A percentile compares a stretch with the other conserved stretches of the same genome.
Conservation (phyloP, 306 rosid species). For the Dryas octopetala region DNA sequence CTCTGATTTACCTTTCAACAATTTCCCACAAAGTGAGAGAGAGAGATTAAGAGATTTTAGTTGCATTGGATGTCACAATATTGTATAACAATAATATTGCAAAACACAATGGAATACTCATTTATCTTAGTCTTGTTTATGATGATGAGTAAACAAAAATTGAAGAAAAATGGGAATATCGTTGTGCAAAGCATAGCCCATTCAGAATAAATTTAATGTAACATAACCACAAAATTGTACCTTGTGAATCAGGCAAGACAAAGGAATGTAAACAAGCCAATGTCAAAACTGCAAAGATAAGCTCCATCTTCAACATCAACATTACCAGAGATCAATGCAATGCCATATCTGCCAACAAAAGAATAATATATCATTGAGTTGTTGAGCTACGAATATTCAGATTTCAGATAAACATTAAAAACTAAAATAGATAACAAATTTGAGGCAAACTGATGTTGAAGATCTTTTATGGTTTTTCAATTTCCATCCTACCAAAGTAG, state of each 20-base stretch:
- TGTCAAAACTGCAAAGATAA: constrained; percentile 40
- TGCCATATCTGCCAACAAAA: constrained; percentile 44
- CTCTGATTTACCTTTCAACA: not conserved
- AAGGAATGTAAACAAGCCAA: constrained; percentile 57
- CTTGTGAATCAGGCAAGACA: constrained; percentile 73
- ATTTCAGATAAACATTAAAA: constrained; percentile 9
- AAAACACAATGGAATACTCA: not conserved
- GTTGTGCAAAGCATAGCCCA: constrained; percentile 6
- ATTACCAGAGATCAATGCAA: constrained; percentile 7
- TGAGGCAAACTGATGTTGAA: not conserved
- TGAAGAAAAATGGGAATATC: not conserved
- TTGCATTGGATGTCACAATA: not conserved
- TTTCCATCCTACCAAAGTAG: not conserved
- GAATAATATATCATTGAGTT: constrained; percentile 23
- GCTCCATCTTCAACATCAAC: constrained; percentile 57
- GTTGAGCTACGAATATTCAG: constrained; percentile 17
- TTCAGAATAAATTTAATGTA: constrained; percentile 5
- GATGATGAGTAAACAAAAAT: not conserved
- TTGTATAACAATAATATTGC: not conserved
- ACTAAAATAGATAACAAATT: constrained; percentile 25
- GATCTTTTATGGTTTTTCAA: not conserved
- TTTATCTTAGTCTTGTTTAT: not conserved
- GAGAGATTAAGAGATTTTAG: not conserved
- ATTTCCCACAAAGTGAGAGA: not conserved
- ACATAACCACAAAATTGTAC: constrained; percentile 33